A percentile compares a stretch with the other conserved stretches of the same genome.
These are phyloP conservation scores for Neofusicoccum parvum DNA, from an alignment of 2,329 filamentous ascomycete genomes.

Conservation along the genomic window DNA sequence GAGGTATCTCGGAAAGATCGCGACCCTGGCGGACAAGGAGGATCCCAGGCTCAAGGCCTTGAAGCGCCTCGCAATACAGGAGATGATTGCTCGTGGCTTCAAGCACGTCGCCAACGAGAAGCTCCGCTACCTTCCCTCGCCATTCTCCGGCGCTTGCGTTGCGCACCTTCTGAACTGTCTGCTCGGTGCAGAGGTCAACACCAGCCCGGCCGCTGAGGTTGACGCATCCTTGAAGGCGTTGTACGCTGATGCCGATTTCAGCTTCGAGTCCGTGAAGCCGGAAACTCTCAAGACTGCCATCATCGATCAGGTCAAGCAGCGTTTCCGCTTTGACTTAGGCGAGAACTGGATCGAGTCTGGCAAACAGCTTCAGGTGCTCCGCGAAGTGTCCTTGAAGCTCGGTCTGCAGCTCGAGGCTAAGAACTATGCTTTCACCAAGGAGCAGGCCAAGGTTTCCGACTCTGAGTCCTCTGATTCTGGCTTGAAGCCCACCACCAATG, in stretches of 20 bases:
- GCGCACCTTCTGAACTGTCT: slow-evolving; percentile 93
- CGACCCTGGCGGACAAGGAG: slow-evolving; percentile 61
- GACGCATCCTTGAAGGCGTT: slow-evolving; percentile 73
- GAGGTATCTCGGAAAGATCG: slow-evolving; percentile 87
- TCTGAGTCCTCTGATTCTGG: slow-evolving; percentile 23
- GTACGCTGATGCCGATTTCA: slow-evolving; percentile 80
- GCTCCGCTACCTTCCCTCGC: slow-evolving; percentile 75
- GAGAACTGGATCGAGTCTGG: slow-evolving; percentile 67
- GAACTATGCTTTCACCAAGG: slow-evolving; percentile 67
- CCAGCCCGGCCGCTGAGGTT: slow-evolving; percentile 75
- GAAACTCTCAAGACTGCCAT: slow-evolving; percentile 70
- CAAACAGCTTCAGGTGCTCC: slow-evolving; percentile 80
- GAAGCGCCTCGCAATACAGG: slow-evolving; percentile 75
- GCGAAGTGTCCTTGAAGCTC: slow-evolving; percentile 85
- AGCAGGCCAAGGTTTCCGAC: slow-evolving; percentile 25
- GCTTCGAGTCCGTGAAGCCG: slow-evolving; percentile 78
- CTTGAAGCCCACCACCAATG: slow-evolving; percentile 38
- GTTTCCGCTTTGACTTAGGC: slow-evolving; percentile 76
- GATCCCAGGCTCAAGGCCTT: slow-evolving; percentile 75
- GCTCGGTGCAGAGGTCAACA: slow-evolving; percentile 74
- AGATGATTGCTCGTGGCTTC: slow-evolving; percentile 94
- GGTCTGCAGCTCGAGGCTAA: slow-evolving; percentile 85
- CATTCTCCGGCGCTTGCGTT: slow-evolving; percentile 77
- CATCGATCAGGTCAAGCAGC: slow-evolving; percentile 67
- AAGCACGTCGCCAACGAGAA: slow-evolving; percentile 86